Base-by-base conservation (phyloP, 1,139 yeast genomes). In the Saccharomycopsis crataegensis region DNA sequence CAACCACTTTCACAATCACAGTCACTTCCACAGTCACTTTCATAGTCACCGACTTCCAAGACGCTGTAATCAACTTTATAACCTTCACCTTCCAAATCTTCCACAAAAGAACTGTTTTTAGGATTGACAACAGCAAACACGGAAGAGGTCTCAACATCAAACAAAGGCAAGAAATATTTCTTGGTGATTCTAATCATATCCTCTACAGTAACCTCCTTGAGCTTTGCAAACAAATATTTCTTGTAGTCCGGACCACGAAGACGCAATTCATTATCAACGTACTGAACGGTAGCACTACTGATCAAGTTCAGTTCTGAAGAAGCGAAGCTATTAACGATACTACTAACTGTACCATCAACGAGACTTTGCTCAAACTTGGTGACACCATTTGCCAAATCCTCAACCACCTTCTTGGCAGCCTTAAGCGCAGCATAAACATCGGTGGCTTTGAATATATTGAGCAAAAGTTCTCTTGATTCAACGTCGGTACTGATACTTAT, bases 381-480 rank as follows among this genome's bases (percentile, higher is more conserved):
- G 6, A 61, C 67, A 1, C 89, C 95, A 50, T 63, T 62, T 1
- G 82, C 83, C 62, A 76, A 79, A 44, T 78, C 83, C 2, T 73
- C 68, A n/a, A 90, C 85, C 56, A 89, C 82, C 43, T 76, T 70
- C 59, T 80, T 79, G 8, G 90, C 91, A 17, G 80, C 83, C 17
- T 71, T 66, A 70, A 85, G 82, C 5, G 96, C 90, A 60, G 82
- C 80, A 54, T 79, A 75, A 1, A 86, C 81, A 67, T 94, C 97
- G 0, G 96, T 79, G 14, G 96, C 96, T 59, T 97, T 77, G 64
- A 88, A 88, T 33, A 93, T 75, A 49, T 76, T 76, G 63, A 83
- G 86, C 9, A 76, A 74, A 57, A 91, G 69, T 51, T 76, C 78
- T 2, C 96, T 95, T 40, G 80, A 72, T 60, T 90, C 96, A 16